A percentile compares a stretch with the other conserved stretches of the same genome.
Evolutionary conservation across 1,139 yeast genomes (phyloP).

Genomic region (Geotrichum cucujoidarum): DNA sequence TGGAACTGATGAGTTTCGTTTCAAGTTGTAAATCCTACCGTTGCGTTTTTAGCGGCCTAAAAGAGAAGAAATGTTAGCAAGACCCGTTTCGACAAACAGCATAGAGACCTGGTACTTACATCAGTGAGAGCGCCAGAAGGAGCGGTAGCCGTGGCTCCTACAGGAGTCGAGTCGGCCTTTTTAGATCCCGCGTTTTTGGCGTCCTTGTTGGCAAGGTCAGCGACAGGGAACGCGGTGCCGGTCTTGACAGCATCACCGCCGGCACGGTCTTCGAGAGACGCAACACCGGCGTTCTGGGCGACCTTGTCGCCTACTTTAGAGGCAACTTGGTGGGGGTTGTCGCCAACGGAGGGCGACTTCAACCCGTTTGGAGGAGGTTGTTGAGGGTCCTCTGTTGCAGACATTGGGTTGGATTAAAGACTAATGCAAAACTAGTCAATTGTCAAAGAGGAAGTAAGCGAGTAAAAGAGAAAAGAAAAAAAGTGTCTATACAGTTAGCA

Average conservation of each 20-base stretch:
- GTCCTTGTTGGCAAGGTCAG: slow-evolving; percentile 27
- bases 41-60: not conserved
- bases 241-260: slow-evolving; percentile 29
- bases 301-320: slow-evolving; percentile 8
- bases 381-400: no score
- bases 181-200: slow-evolving; percentile 28
- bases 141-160: not conserved
- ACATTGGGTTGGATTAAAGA: slow-evolving; percentile 3
- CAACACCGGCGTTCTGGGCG: slow-evolving; percentile 27
- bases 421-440: no score
- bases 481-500: not conserved
- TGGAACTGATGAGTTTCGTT: no score
- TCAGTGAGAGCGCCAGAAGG: not conserved
- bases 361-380: slow-evolving; percentile 7
- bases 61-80: slow-evolving; percentile 2
- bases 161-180: not conserved
- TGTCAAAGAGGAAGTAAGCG: not conserved
- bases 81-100: not conserved
- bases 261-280: slow-evolving; percentile 27
- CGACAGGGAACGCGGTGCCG: slow-evolving; percentile 32
- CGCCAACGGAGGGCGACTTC: slow-evolving; percentile 13
- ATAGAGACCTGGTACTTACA: slow-evolving; percentile 3
- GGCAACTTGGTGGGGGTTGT: slow-evolving; percentile 14
- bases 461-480: not conserved
- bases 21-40: not conserved